Conservation (phyloP, 1,284 basidiomycete genomes). For the Cutaneotrichosporon sp. region DNA sequence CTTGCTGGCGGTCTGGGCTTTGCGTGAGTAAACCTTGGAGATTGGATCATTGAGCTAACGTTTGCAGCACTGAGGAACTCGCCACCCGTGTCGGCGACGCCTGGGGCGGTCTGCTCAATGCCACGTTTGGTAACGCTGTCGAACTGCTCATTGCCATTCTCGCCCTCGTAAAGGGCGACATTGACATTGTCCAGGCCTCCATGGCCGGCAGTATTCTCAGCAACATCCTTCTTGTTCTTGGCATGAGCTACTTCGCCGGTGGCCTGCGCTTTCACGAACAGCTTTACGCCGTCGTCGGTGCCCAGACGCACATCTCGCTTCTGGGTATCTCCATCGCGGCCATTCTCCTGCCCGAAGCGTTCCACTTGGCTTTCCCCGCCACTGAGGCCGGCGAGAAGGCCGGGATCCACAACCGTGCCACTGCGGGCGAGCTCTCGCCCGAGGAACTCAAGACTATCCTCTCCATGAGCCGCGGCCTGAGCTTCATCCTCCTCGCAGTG, state of each 20-base stretch:
- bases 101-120: constrained; percentile 50
- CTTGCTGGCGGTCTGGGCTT: constrained; percentile 51
- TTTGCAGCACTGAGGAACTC: constrained; percentile 48
- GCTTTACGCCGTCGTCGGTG: constrained; percentile 60
- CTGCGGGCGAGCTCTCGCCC: neutral
- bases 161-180: constrained; percentile 70
- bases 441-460: constrained; percentile 43
- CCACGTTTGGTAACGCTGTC: constrained; percentile 51
- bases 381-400: constrained; percentile 17
- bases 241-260: constrained; percentile 58
- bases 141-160: constrained; percentile 63
- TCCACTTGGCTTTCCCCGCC: constrained; percentile 51
- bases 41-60: constrained; percentile 1
- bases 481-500: constrained; percentile 57
- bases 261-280: constrained; percentile 61
- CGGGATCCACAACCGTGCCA: neutral
- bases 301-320: constrained; percentile 74
- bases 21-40: constrained; percentile 25
- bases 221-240: constrained; percentile 69
- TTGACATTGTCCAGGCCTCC: constrained; percentile 71
- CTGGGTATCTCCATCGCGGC: constrained; percentile 65
- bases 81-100: constrained; percentile 50
- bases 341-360: constrained; percentile 68
- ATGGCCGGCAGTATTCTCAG: constrained; percentile 60
- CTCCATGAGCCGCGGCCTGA: constrained; percentile 52